Percentiles rank a stretch among this genome's conserved stretches.
Conservation (phyloP, 257 asterid genomes). For the Nicotiana attenuata region DNA sequence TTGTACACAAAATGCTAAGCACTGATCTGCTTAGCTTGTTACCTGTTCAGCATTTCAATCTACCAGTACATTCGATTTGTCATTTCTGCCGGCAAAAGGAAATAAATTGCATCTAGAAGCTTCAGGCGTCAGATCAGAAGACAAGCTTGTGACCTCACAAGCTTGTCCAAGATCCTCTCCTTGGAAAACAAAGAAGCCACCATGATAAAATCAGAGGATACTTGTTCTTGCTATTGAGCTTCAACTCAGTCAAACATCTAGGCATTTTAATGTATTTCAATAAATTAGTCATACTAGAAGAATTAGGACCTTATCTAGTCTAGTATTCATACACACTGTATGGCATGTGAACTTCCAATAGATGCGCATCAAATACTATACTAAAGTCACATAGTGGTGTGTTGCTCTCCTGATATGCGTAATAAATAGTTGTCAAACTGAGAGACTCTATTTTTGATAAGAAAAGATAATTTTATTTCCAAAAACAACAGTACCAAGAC, state of each 20-base stretch:
- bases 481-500: neutral
- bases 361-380: neutral
- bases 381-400: neutral
- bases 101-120: constrained; percentile 2
- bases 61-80: neutral
- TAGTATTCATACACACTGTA: neutral
- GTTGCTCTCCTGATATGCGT: neutral
- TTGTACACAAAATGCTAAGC: neutral
- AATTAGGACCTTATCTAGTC: neutral
- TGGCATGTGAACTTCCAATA: neutral
- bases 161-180: constrained; percentile 8
- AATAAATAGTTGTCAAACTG: neutral
- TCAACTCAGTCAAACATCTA: constrained; percentile 35
- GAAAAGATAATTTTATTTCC: neutral
- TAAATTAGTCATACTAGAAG: neutral
- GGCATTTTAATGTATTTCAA: constrained; percentile 14
- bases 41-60: neutral
- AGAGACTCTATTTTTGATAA: neutral
- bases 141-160: neutral
- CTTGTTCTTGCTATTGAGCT: constrained; percentile 10
- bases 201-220: constrained; percentile 12
- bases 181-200: neutral
- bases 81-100: neutral
- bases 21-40: neutral
- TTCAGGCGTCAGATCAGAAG: constrained; percentile 1